Base-by-base conservation (phyloP, 352 stramenopile genomes). In the Salisapilia sapeloensis region DNA sequence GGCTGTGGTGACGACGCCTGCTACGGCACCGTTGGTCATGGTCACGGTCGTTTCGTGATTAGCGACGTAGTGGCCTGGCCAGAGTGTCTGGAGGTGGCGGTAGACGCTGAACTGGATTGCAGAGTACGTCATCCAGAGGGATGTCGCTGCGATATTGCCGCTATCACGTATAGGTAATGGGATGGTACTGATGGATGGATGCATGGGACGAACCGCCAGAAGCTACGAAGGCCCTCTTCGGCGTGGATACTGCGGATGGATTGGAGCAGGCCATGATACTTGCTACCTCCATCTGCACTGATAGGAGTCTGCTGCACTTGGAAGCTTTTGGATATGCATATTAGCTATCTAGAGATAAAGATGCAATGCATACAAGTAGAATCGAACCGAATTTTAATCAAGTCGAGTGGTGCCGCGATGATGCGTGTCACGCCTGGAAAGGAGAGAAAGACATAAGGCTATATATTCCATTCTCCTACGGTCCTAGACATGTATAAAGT, bases 1-100 rank as follows among this genome's bases (percentile, higher is more conserved):
- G 3, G 85, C 22, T 0, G 89, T 96, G 1, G 89, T 84, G 35
- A 72, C 56, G 13, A 94, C 59, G 2, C 86, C 92, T 0, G 89
- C 78, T 4, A 64, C 35, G 6, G 89, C 87, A 16, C 92, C 92
- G 38, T 84, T 81, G 6, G 63, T 30, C 36, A 89, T 93, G 39
- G 54, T 63, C 4, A 79, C 45, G 1, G 62, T 26, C 0, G 53
- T 33, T 6, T 28, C 18, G 24, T 74, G 51, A 14, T 24, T n/a
- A 22, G 46, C 14, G 15, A 20, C 9, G 6, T 53, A 19, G 5
- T 54, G 35, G 4, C 27, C 31, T 11, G 60, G 35, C 60, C 59
- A 78, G 16, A 50, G 53, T 3, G 27, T 35, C 13, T 48, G 50
- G 8, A 91, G 41, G n/a, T 19, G 42, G n/a, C 69, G 53, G 38